phyloP scores from a whole-genome alignment of 2,329 filamentous ascomycete genomes.

The Ophiostoma triangulosporum region DNA sequence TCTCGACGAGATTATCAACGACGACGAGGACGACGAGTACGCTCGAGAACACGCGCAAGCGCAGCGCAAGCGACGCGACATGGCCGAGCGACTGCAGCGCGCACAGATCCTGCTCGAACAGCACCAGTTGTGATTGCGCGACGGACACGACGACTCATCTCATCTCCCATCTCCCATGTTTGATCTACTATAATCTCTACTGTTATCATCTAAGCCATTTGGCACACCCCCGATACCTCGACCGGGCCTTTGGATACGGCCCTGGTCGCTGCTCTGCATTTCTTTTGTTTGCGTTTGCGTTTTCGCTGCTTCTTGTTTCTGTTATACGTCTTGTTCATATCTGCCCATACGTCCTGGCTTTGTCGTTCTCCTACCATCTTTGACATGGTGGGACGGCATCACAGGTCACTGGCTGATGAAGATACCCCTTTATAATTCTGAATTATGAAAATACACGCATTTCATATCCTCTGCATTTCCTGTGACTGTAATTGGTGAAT shows the following conservation, averaged over 20 bases:
- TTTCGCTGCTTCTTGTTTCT: not conserved
- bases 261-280: not conserved
- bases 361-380: not conserved
- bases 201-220: too few species aligned
- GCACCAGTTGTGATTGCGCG: not conserved
- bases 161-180: not conserved
- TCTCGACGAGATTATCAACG: not conserved
- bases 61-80: constrained; percentile 21
- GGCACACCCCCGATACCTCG: not conserved
- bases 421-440: constrained; percentile 1
- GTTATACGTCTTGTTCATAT: not conserved
- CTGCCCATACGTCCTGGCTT: not conserved
- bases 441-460: not conserved
- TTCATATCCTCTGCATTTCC: too few species aligned
- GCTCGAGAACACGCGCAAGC: constrained; percentile 7
- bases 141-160: not conserved
- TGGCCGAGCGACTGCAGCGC: constrained; percentile 26
- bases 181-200: not conserved
- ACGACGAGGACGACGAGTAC: constrained; percentile 3
- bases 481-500: too few species aligned
- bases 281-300: not conserved
- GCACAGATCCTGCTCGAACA: constrained; percentile 26
- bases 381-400: not conserved
- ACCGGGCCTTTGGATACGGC: not conserved
- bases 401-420: not conserved